Evolutionary conservation across 345 rosid genomes (phyloP).

Genomic region (Moricandia arvensis): DNA sequence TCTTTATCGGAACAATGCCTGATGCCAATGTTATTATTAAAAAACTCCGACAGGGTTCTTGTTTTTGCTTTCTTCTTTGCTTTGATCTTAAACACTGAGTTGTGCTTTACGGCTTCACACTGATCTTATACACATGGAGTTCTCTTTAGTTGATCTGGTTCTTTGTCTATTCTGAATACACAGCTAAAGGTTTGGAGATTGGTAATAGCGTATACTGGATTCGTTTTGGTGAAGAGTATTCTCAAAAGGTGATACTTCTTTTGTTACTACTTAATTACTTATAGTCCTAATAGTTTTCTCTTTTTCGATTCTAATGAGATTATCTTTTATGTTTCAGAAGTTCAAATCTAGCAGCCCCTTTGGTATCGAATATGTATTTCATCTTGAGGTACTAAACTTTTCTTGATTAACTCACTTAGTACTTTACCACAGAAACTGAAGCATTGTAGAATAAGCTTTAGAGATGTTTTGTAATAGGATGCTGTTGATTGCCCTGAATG

Average conservation of each 20-base stretch:
- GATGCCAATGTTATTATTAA: constrained; percentile 91
- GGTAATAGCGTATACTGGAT: constrained; percentile 91
- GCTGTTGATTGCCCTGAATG: constrained; percentile 98
- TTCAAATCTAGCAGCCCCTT: constrained; percentile 73
- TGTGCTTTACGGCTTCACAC: not conserved
- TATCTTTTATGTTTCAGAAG: constrained; percentile 57
- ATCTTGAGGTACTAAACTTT: constrained; percentile 65
- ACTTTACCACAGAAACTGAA: constrained; percentile 2
- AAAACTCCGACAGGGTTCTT: constrained; percentile 82
- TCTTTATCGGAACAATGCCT: constrained; percentile 94
- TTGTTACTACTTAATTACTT: not conserved
- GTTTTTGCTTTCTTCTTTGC: not conserved
- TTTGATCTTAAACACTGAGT: not conserved
- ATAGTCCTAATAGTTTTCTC: not conserved
- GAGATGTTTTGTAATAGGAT: constrained; percentile 46
- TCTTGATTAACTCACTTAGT: constrained; percentile 2
- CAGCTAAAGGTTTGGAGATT: constrained; percentile 73
- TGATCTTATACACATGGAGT: not conserved
- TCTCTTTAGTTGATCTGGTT: not conserved
- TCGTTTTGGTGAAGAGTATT: constrained; percentile 74
- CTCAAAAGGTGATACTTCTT: constrained; percentile 62
- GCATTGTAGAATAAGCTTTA: not conserved
- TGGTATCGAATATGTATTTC: constrained; percentile 88
- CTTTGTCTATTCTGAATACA: constrained; percentile 34
- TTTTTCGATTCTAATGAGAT: constrained; percentile 17